Evolutionary conservation across 805 yeast genomes (phyloP).

Genomic region (Candida ovalis): DNA sequence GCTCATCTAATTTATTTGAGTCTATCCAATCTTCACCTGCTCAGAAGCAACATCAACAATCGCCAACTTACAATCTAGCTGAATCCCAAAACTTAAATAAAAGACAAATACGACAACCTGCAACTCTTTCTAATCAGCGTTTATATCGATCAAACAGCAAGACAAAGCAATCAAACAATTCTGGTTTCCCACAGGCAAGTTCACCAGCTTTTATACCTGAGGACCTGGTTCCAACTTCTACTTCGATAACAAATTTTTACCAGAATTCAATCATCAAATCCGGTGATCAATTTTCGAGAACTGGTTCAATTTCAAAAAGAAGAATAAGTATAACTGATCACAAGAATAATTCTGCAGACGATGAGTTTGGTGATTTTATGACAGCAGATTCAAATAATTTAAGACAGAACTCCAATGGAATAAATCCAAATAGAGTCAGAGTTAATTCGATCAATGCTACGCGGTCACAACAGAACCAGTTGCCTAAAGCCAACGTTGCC

Average conservation of each 20-base stretch:
- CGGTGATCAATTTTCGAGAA: slow-evolving; percentile 8
- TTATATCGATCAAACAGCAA: background rate
- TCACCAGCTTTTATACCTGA: slow-evolving; percentile 3
- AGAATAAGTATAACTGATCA: background rate
- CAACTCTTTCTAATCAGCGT: background rate
- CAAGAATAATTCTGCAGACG: background rate
- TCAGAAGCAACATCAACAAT: background rate
- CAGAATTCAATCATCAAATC: slow-evolving; percentile 10
- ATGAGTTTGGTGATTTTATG: background rate
- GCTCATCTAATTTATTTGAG: background rate
- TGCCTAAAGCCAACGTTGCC: background rate
- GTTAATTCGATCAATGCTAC: background rate
- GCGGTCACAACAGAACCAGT: background rate
- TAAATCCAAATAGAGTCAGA: background rate
- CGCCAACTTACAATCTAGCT: background rate
- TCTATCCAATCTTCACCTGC: background rate
- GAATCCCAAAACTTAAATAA: background rate
- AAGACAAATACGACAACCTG: background rate
- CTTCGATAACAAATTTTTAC: slow-evolving; percentile 7
- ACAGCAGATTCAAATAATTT: background rate
- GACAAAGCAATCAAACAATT: background rate
- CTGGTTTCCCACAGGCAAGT: background rate
- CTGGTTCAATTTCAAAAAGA: slow-evolving; percentile 3
- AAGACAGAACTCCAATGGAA: background rate
- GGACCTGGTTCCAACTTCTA: slow-evolving; percentile 7